These are phyloP conservation scores for Ceratocystiopsis brevicomis DNA, from an alignment of 2,329 filamentous ascomycete genomes.

Conservation along the genomic window DNA sequence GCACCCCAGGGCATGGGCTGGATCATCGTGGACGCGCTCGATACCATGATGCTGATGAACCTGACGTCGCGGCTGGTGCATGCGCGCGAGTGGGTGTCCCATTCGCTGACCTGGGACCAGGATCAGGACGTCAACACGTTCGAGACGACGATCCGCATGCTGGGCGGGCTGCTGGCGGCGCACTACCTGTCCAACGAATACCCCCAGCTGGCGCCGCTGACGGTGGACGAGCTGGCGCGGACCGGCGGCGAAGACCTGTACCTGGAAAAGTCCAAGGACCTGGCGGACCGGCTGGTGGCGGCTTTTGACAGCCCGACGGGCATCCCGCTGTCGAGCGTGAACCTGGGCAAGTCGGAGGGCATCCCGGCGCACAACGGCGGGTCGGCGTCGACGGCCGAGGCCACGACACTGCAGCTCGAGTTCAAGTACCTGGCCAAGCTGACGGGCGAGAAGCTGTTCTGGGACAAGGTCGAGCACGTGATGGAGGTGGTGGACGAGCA, in stretches of 20 bases:
- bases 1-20: conserved; percentile 76
- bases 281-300: conserved; percentile 69
- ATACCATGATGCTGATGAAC: conserved; percentile 98
- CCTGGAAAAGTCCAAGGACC: conserved; percentile 83
- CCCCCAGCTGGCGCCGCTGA: conserved; percentile 57
- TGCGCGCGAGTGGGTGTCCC: conserved; percentile 75
- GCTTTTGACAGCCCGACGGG: conserved; percentile 80
- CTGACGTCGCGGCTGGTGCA: conserved; percentile 67
- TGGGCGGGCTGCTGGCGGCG: conserved; percentile 79
- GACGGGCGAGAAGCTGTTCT: conserved; percentile 81
- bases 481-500: conserved; percentile 83
- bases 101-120: conserved; percentile 67
- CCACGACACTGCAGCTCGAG: conserved; percentile 80
- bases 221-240: conserved; percentile 47
- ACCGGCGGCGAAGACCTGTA: conserved; percentile 74
- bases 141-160: conserved; percentile 94
- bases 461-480: conserved; percentile 78
- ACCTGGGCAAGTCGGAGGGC: conserved; percentile 58
- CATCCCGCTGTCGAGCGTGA: conserved; percentile 78
- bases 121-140: conserved; percentile 94
- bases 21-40: conserved; percentile 93
- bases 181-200: conserved; percentile 83
- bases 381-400: conserved; percentile 84
- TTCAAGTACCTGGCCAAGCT: conserved; percentile 94
- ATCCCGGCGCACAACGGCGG: conserved; percentile 66